Evolutionary conservation across 495 filamentous ascomycete genomes (phyloP), one percentile per base, ranked within the genome.

Genomic region (Viridothelium virens): DNA sequence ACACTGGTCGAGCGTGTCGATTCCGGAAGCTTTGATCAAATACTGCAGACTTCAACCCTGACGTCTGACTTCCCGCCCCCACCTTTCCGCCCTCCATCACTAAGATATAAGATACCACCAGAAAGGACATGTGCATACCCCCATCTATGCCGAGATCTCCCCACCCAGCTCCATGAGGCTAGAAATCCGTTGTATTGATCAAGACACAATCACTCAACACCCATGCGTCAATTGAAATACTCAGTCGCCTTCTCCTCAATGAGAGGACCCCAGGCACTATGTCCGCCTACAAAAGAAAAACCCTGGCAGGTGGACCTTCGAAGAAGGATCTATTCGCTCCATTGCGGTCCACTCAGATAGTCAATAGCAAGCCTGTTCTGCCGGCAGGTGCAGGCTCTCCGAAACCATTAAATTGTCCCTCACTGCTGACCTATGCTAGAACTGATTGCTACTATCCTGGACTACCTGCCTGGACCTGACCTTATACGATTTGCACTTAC

Each of bases 401-500:
- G 37, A 48, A 2, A 36, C 36, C 7, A 16, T 10, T 18, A 62
- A 12, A 37, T 63, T 41, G 37, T 25, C 46, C 41, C n/a, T 65
- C 65, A 25, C 41, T 50, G 31, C 34, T 36, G 12, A 34, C 56
- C 44, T 56, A 31, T 70, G 25, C 25, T 25, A 92, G 94, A 98
- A 79, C 92, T 98, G 70, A 83, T 97, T 67, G 86, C 89, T 25
- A 84, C 85, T 16, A 92, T 97, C 69, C 84, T 97, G 73, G 91
- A 96, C 74, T 90, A 92, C 77, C 85, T 97, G 67, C 87, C 91
- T 38, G 82, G 95, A 46, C 79, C 87, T 65, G 93, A 96, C 71
- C 86, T 94, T 50, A 81, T 97, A 67, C 85, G 86, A 63, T 92
- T 90, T 74, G 94, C 94, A n/a, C 87, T 88, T 38, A 88, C 89